Evolutionary conservation across 2,329 filamentous ascomycete genomes (phyloP).

Genomic region (Plenodomus biglobosus): DNA sequence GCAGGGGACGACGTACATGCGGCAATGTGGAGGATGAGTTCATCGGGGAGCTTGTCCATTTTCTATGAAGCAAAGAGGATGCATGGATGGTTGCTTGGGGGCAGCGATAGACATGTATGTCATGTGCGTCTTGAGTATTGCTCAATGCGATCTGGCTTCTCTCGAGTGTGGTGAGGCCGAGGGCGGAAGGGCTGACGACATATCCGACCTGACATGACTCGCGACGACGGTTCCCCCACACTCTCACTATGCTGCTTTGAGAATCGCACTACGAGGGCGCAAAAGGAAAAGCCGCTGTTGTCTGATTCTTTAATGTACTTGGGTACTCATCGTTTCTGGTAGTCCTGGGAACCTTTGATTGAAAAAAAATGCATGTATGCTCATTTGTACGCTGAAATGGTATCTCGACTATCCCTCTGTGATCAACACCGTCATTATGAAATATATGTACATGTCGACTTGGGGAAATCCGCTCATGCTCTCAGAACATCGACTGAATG

Average conservation of each 20-base stretch:
- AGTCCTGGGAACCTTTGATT: not conserved
- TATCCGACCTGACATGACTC: not conserved
- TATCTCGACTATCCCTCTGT: not conserved
- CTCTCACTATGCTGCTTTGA: not conserved
- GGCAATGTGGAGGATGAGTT: constrained; percentile 49
- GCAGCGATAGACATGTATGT: not conserved
- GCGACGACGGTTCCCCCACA: not conserved
- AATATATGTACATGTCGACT: not conserved
- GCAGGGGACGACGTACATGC: constrained; percentile 39
- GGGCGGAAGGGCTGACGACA: not conserved
- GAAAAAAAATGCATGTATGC: not conserved
- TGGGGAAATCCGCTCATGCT: not conserved
- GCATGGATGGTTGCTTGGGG: not conserved
- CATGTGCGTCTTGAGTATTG: not conserved
- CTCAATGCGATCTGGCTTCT: not conserved
- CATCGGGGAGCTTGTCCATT: constrained; percentile 39
- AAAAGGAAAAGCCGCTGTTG: no score
- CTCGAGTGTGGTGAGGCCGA: not conserved
- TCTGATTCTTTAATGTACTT: no score
- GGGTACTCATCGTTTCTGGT: no score
- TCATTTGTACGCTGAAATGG: not conserved
- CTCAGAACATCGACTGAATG: not conserved
- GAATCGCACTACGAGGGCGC: no score
- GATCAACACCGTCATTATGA: not conserved
- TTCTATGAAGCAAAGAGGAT: not conserved